Conservation (phyloP, 2,329 filamentous ascomycete genomes). For the Pyrenochaeta sp. region DNA sequence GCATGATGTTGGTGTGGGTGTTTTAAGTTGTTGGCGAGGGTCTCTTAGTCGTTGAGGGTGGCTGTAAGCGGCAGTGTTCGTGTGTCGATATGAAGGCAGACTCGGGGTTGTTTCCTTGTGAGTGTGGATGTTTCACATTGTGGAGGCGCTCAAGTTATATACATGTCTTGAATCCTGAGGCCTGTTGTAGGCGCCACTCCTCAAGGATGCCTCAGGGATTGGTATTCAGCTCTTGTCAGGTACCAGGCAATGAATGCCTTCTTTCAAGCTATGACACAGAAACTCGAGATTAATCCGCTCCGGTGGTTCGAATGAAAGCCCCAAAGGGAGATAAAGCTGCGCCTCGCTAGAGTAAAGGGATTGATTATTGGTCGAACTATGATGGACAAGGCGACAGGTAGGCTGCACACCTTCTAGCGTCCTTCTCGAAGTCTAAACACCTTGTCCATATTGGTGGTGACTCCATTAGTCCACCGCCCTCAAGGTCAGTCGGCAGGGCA, state of each 20-base stretch:
- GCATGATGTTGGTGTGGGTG: conserved; percentile 24
- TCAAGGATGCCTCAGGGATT: conserved; percentile 27
- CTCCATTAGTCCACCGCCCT: conserved; percentile 36
- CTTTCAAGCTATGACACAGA: conserved; percentile 42
- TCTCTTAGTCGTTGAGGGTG: conserved; percentile 12
- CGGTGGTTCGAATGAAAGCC: conserved; percentile 23
- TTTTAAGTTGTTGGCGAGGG: conserved; percentile 12
- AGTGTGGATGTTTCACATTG: conserved; percentile 13
- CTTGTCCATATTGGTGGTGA: conserved; percentile 34
- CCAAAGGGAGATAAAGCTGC: conserved; percentile 29
- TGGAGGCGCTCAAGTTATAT: conserved; percentile 22
- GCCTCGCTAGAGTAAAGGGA: conserved; percentile 29
- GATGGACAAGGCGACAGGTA: conserved; percentile 37
- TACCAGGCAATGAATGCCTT: conserved; percentile 43
- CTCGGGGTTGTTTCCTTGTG: conserved; percentile 16
- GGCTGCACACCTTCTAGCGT: conserved; percentile 40
- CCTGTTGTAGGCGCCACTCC: conserved; percentile 36
- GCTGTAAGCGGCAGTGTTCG: conserved; percentile 15
- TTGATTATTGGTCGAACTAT: conserved; percentile 31
- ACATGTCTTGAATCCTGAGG: conserved; percentile 31
- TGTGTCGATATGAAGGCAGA: conserved; percentile 17
- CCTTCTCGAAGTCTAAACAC: conserved; percentile 28
- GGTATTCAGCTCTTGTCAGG: conserved; percentile 23
- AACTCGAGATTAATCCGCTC: conserved; percentile 22
- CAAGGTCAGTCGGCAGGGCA: conserved; percentile 26